These are phyloP conservation scores for Blastobotrys peoriensis DNA, from an alignment of 805 yeast genomes.

Conservation along the genomic window DNA sequence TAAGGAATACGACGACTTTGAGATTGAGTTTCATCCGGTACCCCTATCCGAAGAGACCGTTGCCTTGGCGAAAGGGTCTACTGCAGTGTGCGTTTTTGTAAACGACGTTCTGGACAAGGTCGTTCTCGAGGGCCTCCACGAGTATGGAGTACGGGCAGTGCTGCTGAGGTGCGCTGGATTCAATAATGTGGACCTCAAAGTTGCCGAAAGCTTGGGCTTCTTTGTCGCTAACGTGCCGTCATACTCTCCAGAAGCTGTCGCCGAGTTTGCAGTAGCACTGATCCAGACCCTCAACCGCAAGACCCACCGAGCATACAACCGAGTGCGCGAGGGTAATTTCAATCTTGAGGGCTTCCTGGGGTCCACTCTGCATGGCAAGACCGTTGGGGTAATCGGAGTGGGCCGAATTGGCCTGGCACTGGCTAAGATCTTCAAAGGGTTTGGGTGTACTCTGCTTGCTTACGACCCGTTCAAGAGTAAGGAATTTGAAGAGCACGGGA, in stretches of 20 bases:
- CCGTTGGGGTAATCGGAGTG: slow-evolving; percentile 42
- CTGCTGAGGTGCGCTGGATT: slow-evolving; percentile 7
- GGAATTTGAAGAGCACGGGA: slow-evolving; percentile 31
- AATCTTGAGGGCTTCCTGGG: slow-evolving; percentile 24
- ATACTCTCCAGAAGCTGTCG: slow-evolving; percentile 25
- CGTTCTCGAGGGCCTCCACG: slow-evolving; percentile 1
- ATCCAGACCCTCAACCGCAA: slow-evolving; percentile 25
- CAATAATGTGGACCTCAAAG: slow-evolving; percentile 5
- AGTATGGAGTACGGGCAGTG: slow-evolving; percentile 2
- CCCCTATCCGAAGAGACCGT: slow-evolving; percentile 6
- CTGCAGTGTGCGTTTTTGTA: slow-evolving; percentile 8
- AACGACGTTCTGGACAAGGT: not conserved
- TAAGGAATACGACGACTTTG: not conserved
- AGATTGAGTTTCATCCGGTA: slow-evolving; percentile 6
- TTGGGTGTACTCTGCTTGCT: slow-evolving; percentile 41
- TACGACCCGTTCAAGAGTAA: slow-evolving; percentile 35
- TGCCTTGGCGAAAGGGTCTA: slow-evolving; percentile 1
- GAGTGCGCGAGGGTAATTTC: slow-evolving; percentile 26
- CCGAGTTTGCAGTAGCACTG: slow-evolving; percentile 26
- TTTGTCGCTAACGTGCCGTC: slow-evolving; percentile 11
- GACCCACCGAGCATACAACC: slow-evolving; percentile 23
- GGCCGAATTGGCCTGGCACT: slow-evolving; percentile 44
- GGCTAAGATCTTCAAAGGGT: slow-evolving; percentile 37
- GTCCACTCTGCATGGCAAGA: slow-evolving; percentile 31
- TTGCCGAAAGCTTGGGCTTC: slow-evolving; percentile 3